Conservation (phyloP, 1,139 yeast genomes). For the Nadsonia starkeyi-henricii region DNA sequence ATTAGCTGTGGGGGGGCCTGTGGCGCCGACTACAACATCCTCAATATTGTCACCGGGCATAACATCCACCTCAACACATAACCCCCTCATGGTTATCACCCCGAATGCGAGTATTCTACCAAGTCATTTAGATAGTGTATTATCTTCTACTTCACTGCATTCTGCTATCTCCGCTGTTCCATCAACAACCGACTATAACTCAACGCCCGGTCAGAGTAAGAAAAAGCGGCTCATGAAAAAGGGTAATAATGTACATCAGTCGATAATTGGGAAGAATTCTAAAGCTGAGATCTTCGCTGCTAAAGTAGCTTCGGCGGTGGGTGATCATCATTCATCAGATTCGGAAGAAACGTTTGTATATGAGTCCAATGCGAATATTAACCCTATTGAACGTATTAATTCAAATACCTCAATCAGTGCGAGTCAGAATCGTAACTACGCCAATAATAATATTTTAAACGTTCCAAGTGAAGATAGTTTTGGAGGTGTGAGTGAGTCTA, state of each 20-base stretch:
- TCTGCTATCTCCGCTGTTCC: too few species aligned
- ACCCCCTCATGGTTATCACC: background rate
- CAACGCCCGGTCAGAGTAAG: too few species aligned
- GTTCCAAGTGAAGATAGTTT: too few species aligned
- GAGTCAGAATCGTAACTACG: background rate
- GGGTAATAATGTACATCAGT: background rate
- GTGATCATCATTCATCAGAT: slow-evolving; percentile 74
- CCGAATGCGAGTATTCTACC: too few species aligned
- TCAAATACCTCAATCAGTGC: background rate
- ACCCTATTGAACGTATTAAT: slow-evolving; percentile 18
- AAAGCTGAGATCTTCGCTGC: slow-evolving; percentile 93
- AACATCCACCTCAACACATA: background rate
- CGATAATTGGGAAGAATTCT: slow-evolving; percentile 24
- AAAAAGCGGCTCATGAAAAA: too few species aligned
- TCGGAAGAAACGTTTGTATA: slow-evolving; percentile 91
- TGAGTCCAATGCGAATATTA: slow-evolving; percentile 51
- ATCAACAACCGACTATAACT: too few species aligned
- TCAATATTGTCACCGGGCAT: slow-evolving; percentile 3
- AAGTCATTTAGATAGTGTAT: too few species aligned
- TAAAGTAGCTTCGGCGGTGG: slow-evolving; percentile 83
- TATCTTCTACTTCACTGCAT: too few species aligned
- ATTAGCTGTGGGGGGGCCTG: slow-evolving; percentile 16
- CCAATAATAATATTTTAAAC: background rate
- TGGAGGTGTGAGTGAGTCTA: background rate
- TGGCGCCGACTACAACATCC: background rate